Conservation (phyloP, 179 eudicot species). For the Beta corolliflora region DNA sequence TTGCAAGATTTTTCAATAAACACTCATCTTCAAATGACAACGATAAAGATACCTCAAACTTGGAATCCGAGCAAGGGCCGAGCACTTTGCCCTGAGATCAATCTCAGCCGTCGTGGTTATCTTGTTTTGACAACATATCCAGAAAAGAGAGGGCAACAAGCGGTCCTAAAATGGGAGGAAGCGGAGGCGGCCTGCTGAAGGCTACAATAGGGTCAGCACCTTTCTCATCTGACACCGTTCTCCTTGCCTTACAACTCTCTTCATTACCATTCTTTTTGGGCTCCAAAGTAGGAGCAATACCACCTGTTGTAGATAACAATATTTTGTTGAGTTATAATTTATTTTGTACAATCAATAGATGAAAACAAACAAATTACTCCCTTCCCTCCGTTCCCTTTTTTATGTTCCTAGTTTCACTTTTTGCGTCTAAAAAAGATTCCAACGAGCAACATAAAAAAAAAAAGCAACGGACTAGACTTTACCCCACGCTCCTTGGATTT, state of each 20-base stretch:
- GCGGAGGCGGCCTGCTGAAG: constrained; percentile 64
- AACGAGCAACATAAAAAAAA: no score
- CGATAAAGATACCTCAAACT: constrained; percentile 1
- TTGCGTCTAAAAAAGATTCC: no score
- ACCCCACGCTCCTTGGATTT: constrained; percentile 48
- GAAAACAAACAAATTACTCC: neutral
- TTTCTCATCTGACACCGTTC: constrained; percentile 33
- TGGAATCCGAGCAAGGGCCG: neutral
- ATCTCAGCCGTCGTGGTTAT: constrained; percentile 44
- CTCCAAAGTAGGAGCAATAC: constrained; percentile 36
- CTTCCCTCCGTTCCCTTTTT: no score
- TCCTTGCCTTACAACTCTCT: constrained; percentile 29
- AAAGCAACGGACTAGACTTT: constrained; percentile 1
- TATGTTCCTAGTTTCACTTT: no score
- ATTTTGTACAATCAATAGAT: neutral
- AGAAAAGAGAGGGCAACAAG: constrained; percentile 49
- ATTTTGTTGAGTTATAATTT: neutral
- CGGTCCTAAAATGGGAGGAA: constrained; percentile 60
- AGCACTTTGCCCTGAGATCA: neutral
- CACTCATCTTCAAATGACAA: constrained; percentile 16
- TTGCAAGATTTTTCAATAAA: constrained; percentile 27
- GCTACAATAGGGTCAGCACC: constrained; percentile 47
- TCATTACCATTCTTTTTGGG: constrained; percentile 37
- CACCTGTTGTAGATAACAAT: constrained; percentile 19
- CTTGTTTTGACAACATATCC: constrained; percentile 46